Percentiles rank a stretch among this genome's conserved stretches.
phyloP scores from a whole-genome alignment of 306 rosid genomes.

The Sphenostylis stenocarpa region DNA sequence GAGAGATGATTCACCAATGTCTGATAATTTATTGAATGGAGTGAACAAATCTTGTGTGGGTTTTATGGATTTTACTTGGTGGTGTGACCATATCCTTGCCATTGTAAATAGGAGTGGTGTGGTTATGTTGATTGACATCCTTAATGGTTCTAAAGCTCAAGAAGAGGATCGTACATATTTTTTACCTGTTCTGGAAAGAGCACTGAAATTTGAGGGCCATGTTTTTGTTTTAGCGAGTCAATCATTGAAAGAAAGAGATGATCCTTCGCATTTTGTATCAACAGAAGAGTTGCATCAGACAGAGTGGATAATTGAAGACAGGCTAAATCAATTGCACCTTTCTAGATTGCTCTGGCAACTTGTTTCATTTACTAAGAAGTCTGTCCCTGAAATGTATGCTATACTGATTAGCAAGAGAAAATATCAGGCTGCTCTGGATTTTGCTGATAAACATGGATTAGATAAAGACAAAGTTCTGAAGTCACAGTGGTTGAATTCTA shows the following conservation, averaged over 20 bases:
- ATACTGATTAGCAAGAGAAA: conserved; percentile 58
- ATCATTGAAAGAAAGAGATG: conserved; percentile 44
- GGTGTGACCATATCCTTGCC: conserved; percentile 79
- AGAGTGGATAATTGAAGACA: conserved; percentile 61
- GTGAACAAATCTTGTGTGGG: conserved; percentile 46
- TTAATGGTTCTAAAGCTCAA: conserved; percentile 61
- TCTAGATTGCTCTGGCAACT: conserved; percentile 77
- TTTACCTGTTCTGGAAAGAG: conserved; percentile 76
- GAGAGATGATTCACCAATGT: conserved; percentile 41
- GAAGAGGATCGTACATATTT: conserved; percentile 59
- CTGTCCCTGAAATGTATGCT: conserved; percentile 78
- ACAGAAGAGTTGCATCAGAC: conserved; percentile 42
- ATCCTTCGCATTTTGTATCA: conserved; percentile 40
- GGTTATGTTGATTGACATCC: conserved; percentile 71
- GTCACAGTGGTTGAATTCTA: conserved; percentile 94
- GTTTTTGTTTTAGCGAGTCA: conserved; percentile 68
- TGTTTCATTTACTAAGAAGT: conserved; percentile 71
- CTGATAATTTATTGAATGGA: conserved; percentile 39
- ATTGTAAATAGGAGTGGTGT: conserved; percentile 58
- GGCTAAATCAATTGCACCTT: conserved; percentile 52
- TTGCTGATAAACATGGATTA: conserved; percentile 76
- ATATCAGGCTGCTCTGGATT: conserved; percentile 73
- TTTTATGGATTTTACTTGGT: conserved; percentile 91
- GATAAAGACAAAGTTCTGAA: conserved; percentile 81
- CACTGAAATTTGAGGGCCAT: conserved; percentile 50